Base-by-base conservation (phyloP, 1,139 yeast species). In the Lodderomyces oxycetoniae region DNA sequence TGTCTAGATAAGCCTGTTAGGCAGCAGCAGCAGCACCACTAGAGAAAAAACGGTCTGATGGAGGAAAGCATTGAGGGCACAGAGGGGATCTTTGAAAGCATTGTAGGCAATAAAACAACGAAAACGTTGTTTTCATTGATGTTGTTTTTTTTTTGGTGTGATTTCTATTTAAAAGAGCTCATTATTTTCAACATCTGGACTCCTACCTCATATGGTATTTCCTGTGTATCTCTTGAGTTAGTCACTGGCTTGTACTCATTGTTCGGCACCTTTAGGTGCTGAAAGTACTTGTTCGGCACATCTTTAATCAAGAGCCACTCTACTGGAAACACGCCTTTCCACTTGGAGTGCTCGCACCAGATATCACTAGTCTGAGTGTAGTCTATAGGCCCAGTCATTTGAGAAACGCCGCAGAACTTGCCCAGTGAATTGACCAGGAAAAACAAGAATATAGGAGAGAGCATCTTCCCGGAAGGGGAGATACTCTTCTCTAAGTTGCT, bases 1-100 rank as follows among this genome's bases (percentile, higher is more conserved):
- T 62, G 38, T 85, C 87, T 19, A 88, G 67, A 43, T 71, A 85
- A 1, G 88, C 88, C 42, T 65, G 66, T 49, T 82, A 89, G 0
- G 85, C 84, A 30, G 26, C 26, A 8, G 26, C 6, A 12, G 12
- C 14, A 7, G 26, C n/a, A n/a, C n/a, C n/a, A n/a, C n/a, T n/a
- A n/a, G n/a, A n/a, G n/a, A n/a, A n/a, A n/a, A n/a, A n/a, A n/a
- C n/a, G n/a, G n/a, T n/a, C n/a, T n/a, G n/a, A n/a, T n/a, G n/a
- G n/a, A n/a, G n/a, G n/a, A n/a, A n/a, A n/a, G n/a, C n/a, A n/a
- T n/a, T n/a, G n/a, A n/a, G n/a, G n/a, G n/a, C n/a, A n/a, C n/a
- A n/a, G n/a, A n/a, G n/a, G n/a, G n/a, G n/a, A n/a, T n/a, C n/a
- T n/a, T n/a, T n/a, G n/a, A n/a, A n/a, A n/a, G n/a, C n/a, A n/a